Base-by-base conservation (phyloP, 495 filamentous ascomycete species). In the Neurospora sp. region DNA sequence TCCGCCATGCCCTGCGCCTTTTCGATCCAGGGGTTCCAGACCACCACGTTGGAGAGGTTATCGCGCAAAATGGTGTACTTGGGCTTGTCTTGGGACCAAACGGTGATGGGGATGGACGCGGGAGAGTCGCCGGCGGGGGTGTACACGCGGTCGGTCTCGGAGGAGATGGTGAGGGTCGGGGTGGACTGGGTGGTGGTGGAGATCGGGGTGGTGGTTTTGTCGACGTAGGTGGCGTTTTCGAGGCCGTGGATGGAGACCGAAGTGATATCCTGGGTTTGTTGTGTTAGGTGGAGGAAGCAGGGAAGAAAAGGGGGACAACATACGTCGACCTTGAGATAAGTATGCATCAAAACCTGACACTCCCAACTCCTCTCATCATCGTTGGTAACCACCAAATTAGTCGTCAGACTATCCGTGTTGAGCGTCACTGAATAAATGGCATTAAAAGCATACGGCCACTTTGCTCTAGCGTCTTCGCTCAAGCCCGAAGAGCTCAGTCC, bases 1-100 rank as follows among this genome's bases (percentile, higher is more conserved):
- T 99, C 96, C 41, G 84, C 90, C 86, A 98, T 94, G 0, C 86
- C 87, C 75, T 86, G 86, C 8, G 92, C 91, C 81, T 94, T 95
- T 70, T 93, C 92, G 40, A 86, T 85, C 94, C 96, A 98, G 4
- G 96, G 96, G 80, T 99, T 99, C 96, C 96, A 99, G 3, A 99
- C 93, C 3, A 97, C 94, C 40, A 94, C 90, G 70, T 98, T 93
- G 70, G 83, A 83, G 71, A 99, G 83, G 76, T 91, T 93, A 81
- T 97, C 92, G 48, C 96, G 87, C 20, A 88, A 87, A 40, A 98
- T 84, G 27, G 87, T 88, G 82, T 90, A 97, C 39, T 87, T 81
- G 69, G 90, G 81, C 77, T 86, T 83, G 48, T 89, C 90, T 70
- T 85, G 87, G 70, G 90, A 86, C 1, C 84, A 74, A 4, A 97